Evolutionary conservation across 768 basidiomycete genomes (phyloP).

Genomic region (Pisolithus albus): DNA sequence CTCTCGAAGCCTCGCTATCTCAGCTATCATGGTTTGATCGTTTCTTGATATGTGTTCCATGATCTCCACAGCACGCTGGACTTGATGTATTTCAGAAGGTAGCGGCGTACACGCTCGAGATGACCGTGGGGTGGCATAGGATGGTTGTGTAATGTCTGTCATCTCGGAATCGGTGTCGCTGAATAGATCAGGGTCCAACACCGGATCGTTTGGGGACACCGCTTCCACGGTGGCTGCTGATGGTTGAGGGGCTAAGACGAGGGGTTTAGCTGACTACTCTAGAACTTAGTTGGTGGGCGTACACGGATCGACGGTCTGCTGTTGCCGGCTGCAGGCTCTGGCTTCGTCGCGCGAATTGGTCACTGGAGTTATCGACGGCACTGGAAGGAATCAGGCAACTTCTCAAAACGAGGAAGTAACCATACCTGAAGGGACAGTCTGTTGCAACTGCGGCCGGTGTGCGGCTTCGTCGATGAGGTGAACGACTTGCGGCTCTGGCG

Average conservation of each 20-base stretch:
- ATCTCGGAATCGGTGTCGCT: conserved; percentile 20
- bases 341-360: neutral
- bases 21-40: conserved; percentile 11
- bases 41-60: conserved; percentile 19
- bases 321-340: neutral
- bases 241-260: neutral
- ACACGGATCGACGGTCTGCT: neutral
- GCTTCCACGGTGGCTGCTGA: neutral
- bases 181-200: conserved; percentile 8
- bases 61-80: conserved; percentile 19
- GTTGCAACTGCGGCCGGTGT: neutral
- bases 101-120: conserved; percentile 18
- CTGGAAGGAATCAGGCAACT: too few species aligned
- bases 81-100: conserved; percentile 9
- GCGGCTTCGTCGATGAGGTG: neutral
- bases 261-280: neutral
- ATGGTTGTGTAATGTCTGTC: conserved; percentile 13
- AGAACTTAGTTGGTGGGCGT: neutral
- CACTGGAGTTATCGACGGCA: neutral
- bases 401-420: too few species aligned
- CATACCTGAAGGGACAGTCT: neutral
- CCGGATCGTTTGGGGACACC: neutral
- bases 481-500: neutral
- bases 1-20: conserved; percentile 7
- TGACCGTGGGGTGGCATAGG: conserved; percentile 18